These are phyloP conservation scores for Coniochaeta sp. DNA, from an alignment of 2,329 filamentous ascomycete species.

Conservation along the genomic window DNA sequence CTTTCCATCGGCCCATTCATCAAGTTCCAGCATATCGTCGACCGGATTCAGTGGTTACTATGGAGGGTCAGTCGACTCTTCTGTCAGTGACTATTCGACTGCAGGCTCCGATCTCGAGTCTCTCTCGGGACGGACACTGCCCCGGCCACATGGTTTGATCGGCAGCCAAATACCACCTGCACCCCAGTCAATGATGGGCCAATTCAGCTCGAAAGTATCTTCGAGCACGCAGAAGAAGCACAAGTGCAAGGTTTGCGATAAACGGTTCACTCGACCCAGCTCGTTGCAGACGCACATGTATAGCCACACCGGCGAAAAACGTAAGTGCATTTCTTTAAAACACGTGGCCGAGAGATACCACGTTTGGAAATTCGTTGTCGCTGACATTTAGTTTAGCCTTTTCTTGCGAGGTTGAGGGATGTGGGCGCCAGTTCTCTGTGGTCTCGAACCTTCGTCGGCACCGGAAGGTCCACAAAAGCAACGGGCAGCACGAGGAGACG, in stretches of 20 bases:
- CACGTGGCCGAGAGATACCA: neutral
- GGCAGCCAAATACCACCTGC: constrained; percentile 64
- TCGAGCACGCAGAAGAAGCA: constrained; percentile 98
- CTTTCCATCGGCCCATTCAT: constrained; percentile 78
- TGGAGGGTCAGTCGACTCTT: constrained; percentile 74
- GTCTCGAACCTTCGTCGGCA: constrained; percentile 93
- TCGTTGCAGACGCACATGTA: constrained; percentile 98
- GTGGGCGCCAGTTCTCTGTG: constrained; percentile 92
- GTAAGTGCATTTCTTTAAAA: constrained; percentile 49
- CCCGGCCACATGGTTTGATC: constrained; percentile 59
- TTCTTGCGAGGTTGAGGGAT: constrained; percentile 88
- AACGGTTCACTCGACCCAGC: constrained; percentile 90
- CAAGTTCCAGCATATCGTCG: constrained; percentile 85
- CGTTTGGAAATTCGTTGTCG: constrained; percentile 5
- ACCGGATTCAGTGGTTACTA: constrained; percentile 78
- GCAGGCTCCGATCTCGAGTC: constrained; percentile 81
- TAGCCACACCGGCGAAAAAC: constrained; percentile 96
- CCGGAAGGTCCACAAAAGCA: constrained; percentile 90
- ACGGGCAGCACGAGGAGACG: constrained; percentile 28
- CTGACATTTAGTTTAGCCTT: constrained; percentile 56
- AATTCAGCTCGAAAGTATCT: constrained; percentile 94
- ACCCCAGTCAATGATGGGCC: constrained; percentile 96
- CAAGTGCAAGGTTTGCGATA: constrained; percentile 98
- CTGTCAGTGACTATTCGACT: constrained; percentile 88
- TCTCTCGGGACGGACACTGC: constrained; percentile 72